Percentiles rank a stretch among this genome's conserved stretches.
Evolutionary conservation across 176 grass and related monocot genomes (phyloP).

Genomic region (Olyra latifolia): DNA sequence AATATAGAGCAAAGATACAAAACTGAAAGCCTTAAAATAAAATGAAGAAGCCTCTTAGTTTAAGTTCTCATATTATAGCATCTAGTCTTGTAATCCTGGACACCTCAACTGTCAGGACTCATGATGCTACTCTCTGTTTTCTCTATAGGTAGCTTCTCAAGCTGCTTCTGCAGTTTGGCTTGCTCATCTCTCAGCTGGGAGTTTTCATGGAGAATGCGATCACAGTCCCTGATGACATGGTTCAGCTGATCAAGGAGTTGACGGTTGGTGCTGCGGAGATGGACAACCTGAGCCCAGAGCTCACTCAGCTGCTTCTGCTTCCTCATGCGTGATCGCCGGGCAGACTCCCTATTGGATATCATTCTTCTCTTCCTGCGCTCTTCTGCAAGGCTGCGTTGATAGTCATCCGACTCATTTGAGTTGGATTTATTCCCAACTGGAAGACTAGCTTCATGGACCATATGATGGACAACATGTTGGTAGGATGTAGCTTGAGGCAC

Average conservation of each 20-base stretch:
- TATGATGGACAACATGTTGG: conserved; percentile 37
- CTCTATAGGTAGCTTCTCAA: conserved; percentile 56
- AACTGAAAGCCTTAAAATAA: conserved; percentile 37
- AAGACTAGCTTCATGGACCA: conserved; percentile 47
- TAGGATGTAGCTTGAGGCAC: conserved; percentile 29
- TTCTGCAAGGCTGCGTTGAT: conserved; percentile 51
- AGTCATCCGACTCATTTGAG: conserved; percentile 61
- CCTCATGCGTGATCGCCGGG: conserved; percentile 89
- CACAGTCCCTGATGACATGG: conserved; percentile 57
- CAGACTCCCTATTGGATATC: conserved; percentile 94
- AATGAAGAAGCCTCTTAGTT: conserved; percentile 44
- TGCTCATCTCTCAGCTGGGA: conserved; percentile 56
- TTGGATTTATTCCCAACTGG: conserved; percentile 40
- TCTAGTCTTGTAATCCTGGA: conserved; percentile 37
- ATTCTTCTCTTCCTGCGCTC: conserved; percentile 89
- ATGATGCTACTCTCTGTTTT: conserved; percentile 29
- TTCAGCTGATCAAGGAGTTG: conserved; percentile 86
- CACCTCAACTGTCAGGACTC: conserved; percentile 21
- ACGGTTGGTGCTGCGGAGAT: conserved; percentile 61
- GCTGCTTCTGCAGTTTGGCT: conserved; percentile 48
- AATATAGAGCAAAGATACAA: conserved; percentile 41
- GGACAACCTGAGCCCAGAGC: conserved; percentile 68
- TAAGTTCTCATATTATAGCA: conserved; percentile 30
- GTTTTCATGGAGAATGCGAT: conserved; percentile 61
- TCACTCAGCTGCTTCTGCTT: conserved; percentile 91